phyloP scores from a whole-genome alignment of 2,329 filamentous ascomycete genomes.

The Plectosphaerella sp. region DNA sequence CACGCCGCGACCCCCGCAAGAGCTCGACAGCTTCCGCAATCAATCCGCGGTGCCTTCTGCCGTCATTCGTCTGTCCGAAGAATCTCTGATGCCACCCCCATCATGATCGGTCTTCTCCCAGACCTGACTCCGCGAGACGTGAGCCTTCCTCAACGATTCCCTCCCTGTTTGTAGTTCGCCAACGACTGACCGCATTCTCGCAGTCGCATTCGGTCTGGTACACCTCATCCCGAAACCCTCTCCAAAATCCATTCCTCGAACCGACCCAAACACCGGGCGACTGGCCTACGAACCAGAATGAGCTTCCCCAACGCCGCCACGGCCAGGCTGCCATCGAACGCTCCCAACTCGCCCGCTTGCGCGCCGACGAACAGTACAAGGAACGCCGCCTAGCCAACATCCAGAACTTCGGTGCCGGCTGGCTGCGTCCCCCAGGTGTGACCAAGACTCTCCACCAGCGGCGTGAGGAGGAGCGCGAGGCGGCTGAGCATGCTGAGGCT shows the following conservation, averaged over 20 bases:
- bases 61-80: no score
- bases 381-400: conserved; percentile 76
- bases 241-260: conserved; percentile 24
- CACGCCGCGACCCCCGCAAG: background rate
- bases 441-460: conserved; percentile 86
- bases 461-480: conserved; percentile 82
- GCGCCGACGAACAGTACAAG: conserved; percentile 72
- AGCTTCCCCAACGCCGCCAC: conserved; percentile 24
- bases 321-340: conserved; percentile 46
- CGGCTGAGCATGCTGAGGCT: conserved; percentile 77
- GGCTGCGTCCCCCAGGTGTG: conserved; percentile 87
- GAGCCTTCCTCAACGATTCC: conserved; percentile 22
- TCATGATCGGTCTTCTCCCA: conserved; percentile 60
- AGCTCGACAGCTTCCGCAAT: no score
- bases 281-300: conserved; percentile 16
- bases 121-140: conserved; percentile 69
- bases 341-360: conserved; percentile 63
- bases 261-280: conserved; percentile 25
- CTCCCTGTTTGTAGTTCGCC: background rate
- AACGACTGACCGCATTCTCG: conserved; percentile 13
- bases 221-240: conserved; percentile 54
- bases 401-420: conserved; percentile 79
- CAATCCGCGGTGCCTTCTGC: no score
- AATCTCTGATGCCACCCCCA: conserved; percentile 5
- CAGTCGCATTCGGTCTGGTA: conserved; percentile 75